Evolutionary conservation across 331 rosid genomes (phyloP).

Genomic region (Pyracantha coccinea): DNA sequence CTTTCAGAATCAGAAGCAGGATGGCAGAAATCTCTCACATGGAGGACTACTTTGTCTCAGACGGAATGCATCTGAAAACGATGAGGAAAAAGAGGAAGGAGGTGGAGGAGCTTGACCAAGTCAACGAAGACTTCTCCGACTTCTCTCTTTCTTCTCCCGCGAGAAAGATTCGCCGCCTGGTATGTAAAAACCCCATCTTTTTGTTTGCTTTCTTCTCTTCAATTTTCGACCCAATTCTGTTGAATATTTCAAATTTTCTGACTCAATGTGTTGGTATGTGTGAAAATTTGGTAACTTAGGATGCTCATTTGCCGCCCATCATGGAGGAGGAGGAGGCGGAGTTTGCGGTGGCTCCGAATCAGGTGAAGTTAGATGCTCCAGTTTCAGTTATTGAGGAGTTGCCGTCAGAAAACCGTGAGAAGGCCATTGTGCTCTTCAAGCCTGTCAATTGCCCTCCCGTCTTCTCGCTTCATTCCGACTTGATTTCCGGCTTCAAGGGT

Average conservation of each 20-base stretch:
- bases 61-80: slow-evolving; percentile 5
- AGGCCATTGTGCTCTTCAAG: slow-evolving; percentile 68
- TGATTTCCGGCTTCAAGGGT: slow-evolving; percentile 53
- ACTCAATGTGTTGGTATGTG: background rate
- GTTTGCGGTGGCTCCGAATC: background rate
- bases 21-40: background rate
- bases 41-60: slow-evolving; percentile 7
- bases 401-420: slow-evolving; percentile 37
- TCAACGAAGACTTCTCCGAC: slow-evolving; percentile 57
- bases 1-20: background rate
- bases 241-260: background rate
- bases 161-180: slow-evolving; percentile 89
- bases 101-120: slow-evolving; percentile 35
- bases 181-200: background rate
- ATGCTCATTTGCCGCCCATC: slow-evolving; percentile 59
- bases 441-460: slow-evolving; percentile 20
- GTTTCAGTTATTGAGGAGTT: slow-evolving; percentile 15
- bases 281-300: slow-evolving; percentile 18
- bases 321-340: slow-evolving; percentile 46
- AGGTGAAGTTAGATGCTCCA: background rate
- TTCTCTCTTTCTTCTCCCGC: slow-evolving; percentile 74
- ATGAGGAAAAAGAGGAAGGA: slow-evolving; percentile 50
- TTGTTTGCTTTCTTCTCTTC: background rate
- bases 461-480: slow-evolving; percentile 30
- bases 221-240: background rate